Base-by-base conservation (phyloP, 2,329 filamentous ascomycete genomes). In the Gnomoniopsis sp. region DNA sequence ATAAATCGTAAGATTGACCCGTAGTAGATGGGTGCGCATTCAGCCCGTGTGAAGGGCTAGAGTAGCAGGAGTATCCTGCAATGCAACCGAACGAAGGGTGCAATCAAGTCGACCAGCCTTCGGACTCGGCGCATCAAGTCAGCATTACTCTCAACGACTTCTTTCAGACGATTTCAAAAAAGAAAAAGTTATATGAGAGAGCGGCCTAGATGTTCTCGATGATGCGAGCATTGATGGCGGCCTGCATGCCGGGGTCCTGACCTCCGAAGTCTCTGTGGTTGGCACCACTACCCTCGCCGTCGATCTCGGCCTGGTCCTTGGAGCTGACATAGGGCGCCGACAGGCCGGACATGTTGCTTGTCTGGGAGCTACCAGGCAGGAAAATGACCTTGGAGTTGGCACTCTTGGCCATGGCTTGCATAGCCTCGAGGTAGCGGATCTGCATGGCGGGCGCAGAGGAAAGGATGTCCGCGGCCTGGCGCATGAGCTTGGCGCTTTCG, bases 391-490 rank as follows among this genome's bases (percentile, higher is more conserved):
- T 96, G 75, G 81, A 84, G 75, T 92, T 96, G 50, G 92, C 91
- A 0, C 86, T 85, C 84, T 97, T 98, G 68, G 95, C 95, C 93
- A 99, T 99, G 46, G 91, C 85, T 74, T 98, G 95, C 93, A 98
- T 98, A 3, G 95, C 93, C 78, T 99, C 95, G 65, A 99, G 88
- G 75, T 98, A 98, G 65, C 93, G 83, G 78, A 96, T 96, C 78
- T 97, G 93, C 95, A 99, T 99, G 66, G 95, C 95, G 2, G 95
- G 95, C 0, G 93, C 93, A 17, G 87, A 91, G 63, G 86, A 90
- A 52, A 99, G 76, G 66, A 98, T 97, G 71, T 99, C 93, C 73
- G 95, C 95, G 41, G 95, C 93, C 77, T 95, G 87, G 69, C 88
- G 85, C 90, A 91, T 96, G 71, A 98, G 80, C 77, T 97, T 97